Evolutionary conservation across 176 grass and related monocot species (phyloP).

Genomic region (Tuctoria greenei): DNA sequence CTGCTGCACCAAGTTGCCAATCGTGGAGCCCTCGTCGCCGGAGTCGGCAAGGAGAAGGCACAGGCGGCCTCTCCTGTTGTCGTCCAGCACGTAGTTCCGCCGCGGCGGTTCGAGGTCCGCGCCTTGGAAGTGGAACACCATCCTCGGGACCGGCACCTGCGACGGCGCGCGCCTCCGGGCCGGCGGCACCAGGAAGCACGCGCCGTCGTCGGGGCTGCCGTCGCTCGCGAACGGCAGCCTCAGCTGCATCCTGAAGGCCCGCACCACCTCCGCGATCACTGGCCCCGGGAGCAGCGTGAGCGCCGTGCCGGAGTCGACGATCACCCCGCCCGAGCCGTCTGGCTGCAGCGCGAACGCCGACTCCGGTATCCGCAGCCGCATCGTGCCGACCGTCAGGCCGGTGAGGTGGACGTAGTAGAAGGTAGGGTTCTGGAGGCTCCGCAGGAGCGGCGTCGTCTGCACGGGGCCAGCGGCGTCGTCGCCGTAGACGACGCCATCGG

Average conservation of each 20-base stretch:
- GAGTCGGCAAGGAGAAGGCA: constrained; percentile 54
- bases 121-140: constrained; percentile 68
- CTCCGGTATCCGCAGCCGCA: constrained; percentile 44
- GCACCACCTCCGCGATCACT: constrained; percentile 36
- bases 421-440: constrained; percentile 33
- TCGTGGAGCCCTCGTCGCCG: constrained; percentile 28
- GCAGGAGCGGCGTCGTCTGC: constrained; percentile 49
- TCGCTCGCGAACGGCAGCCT: constrained; percentile 38
- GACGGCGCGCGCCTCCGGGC: constrained; percentile 6
- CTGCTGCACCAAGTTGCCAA: constrained; percentile 44
- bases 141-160: constrained; percentile 47
- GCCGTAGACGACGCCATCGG: constrained; percentile 41
- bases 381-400: constrained; percentile 60
- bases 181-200: constrained; percentile 56
- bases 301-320: constrained; percentile 75
- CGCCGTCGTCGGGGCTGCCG: background rate
- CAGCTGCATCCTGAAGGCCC: constrained; percentile 39
- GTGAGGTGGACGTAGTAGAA: constrained; percentile 62
- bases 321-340: constrained; percentile 45
- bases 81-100: constrained; percentile 51
- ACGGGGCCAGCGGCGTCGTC: constrained; percentile 23
- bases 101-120: constrained; percentile 54
- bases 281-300: constrained; percentile 38
- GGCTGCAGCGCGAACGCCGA: constrained; percentile 42
- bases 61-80: constrained; percentile 17